These are phyloP conservation scores for Fusarium sulawesiense DNA, from an alignment of 2,329 filamentous ascomycete genomes.

Conservation along the genomic window DNA sequence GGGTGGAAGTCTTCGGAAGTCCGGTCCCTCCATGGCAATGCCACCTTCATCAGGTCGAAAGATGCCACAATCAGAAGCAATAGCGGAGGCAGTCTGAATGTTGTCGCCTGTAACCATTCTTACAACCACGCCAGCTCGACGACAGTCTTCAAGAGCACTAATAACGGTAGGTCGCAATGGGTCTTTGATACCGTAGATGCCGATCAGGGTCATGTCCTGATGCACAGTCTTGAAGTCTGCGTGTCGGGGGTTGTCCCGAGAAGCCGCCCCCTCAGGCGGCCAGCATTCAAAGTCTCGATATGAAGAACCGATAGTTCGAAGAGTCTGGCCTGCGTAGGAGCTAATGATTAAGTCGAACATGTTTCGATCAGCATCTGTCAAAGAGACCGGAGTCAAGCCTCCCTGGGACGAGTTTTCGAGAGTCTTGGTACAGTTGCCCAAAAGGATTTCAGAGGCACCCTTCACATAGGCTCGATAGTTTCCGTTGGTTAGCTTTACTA, in stretches of 20 bases:
- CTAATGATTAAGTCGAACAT: constrained; percentile 66
- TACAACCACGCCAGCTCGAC: constrained; percentile 73
- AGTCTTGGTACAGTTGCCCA: constrained; percentile 61
- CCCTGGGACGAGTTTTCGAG: constrained; percentile 62
- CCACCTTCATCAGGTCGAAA: constrained; percentile 68
- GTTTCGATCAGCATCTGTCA: constrained; percentile 63
- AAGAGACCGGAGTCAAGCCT: constrained; percentile 62
- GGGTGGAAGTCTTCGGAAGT: constrained; percentile 68
- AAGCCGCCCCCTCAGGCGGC: constrained; percentile 74
- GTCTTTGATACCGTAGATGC: constrained; percentile 73
- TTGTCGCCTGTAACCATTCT: constrained; percentile 71
- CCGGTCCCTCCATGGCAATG: constrained; percentile 67
- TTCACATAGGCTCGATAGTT: constrained; percentile 64
- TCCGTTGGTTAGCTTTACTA: constrained; percentile 59
- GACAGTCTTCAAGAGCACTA: constrained; percentile 71
- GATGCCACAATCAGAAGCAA: constrained; percentile 59
- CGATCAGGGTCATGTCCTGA: constrained; percentile 54
- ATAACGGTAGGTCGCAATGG: constrained; percentile 71
- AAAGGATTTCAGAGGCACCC: constrained; percentile 67
- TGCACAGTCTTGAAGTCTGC: constrained; percentile 66
- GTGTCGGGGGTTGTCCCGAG: constrained; percentile 67
- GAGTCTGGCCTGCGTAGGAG: constrained; percentile 71
- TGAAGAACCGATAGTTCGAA: constrained; percentile 78
- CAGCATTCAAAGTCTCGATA: constrained; percentile 78
- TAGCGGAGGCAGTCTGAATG: constrained; percentile 57